Percentiles rank a stretch among this genome's conserved stretches.
Evolutionary conservation across 139 green algal genomes (phyloP).

Genomic region (Chlamydomonas sphaeroides): DNA sequence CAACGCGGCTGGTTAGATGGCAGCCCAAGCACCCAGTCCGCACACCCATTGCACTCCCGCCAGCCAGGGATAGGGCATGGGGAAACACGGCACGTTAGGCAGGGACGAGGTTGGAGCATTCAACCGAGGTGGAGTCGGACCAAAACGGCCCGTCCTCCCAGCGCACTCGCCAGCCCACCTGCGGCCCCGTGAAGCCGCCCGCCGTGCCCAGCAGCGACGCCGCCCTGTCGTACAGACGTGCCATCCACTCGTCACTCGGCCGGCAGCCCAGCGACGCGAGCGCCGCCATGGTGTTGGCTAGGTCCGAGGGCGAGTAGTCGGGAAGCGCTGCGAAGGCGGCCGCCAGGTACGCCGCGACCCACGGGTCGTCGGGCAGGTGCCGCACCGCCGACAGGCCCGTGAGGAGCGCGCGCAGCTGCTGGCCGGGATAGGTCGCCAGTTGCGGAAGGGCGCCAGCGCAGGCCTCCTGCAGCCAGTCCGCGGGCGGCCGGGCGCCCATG

Average conservation of each 20-base stretch:
- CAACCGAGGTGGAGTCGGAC: too few relatives aligned
- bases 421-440: neutral
- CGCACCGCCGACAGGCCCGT: constrained; percentile 8
- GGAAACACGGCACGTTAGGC: too few relatives aligned
- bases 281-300: constrained; percentile 7
- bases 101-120: too few relatives aligned
- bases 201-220: neutral
- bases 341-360: constrained; percentile 24
- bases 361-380: constrained; percentile 40
- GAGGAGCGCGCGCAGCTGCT: constrained; percentile 14
- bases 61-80: too few relatives aligned
- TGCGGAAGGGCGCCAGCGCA: neutral
- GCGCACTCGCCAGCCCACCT: neutral
- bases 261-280: constrained; percentile 44
- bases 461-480: neutral
- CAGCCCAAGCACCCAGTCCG: too few relatives aligned
- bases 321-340: neutral
- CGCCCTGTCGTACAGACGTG: constrained; percentile 10
- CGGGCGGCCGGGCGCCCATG: neutral
- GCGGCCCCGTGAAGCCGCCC: constrained; percentile 14
- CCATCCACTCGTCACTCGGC: constrained; percentile 43
- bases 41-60: too few relatives aligned
- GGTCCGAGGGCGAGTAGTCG: constrained; percentile 17
- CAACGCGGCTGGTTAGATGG: too few relatives aligned
- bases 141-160: too few relatives aligned